These are phyloP conservation scores for Penicillium hesseltinei DNA, from an alignment of 2,329 filamentous ascomycete species.

Conservation along the genomic window DNA sequence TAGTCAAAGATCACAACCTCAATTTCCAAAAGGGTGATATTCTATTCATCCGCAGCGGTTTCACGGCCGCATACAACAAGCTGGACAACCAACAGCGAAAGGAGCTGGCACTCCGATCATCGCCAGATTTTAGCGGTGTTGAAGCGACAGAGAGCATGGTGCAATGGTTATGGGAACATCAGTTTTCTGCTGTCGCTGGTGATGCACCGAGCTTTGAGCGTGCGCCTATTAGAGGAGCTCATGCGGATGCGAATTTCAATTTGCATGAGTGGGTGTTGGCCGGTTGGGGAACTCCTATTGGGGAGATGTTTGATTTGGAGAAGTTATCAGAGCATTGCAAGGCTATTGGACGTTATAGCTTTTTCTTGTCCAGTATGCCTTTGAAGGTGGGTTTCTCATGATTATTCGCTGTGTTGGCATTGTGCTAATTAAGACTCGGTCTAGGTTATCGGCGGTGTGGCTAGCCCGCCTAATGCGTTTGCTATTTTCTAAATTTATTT, in stretches of 20 bases:
- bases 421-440: background rate
- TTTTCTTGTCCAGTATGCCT: conserved; percentile 36
- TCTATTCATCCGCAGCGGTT: conserved; percentile 24
- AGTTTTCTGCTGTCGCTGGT: conserved; percentile 36
- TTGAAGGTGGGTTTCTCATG: conserved; percentile 26
- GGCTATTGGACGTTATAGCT: conserved; percentile 30
- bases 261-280: conserved; percentile 34
- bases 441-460: conserved; percentile 25
- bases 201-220: conserved; percentile 37
- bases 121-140: conserved; percentile 31
- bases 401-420: background rate
- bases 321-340: conserved; percentile 32
- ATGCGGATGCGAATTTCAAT: conserved; percentile 25
- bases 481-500: conserved; percentile 18
- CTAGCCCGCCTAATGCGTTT: conserved; percentile 26
- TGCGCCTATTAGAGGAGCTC: conserved; percentile 27
- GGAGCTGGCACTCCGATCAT: conserved; percentile 18
- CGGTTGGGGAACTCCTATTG: conserved; percentile 33
- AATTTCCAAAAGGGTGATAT: conserved; percentile 22
- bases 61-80: conserved; percentile 22
- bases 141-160: conserved; percentile 35
- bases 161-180: conserved; percentile 37
- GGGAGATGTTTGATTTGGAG: conserved; percentile 38
- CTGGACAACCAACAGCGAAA: conserved; percentile 15
- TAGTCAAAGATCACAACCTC: conserved; percentile 16